Conservation (phyloP, 805 yeast species). For the Starmerella apicola region DNA sequence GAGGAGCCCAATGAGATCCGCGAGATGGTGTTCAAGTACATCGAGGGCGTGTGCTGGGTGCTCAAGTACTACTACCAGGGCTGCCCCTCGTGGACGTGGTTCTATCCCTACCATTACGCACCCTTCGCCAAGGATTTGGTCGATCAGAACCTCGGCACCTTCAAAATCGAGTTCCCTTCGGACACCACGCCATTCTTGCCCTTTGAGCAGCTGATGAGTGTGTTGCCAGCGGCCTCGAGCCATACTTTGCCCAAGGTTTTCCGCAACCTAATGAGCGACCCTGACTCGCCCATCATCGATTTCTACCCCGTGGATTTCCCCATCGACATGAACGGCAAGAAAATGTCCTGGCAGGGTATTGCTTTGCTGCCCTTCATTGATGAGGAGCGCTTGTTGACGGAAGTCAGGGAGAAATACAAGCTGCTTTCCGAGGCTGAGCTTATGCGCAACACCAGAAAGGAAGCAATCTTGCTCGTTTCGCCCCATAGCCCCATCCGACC, state of each 20-base stretch:
- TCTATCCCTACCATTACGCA: constrained; percentile 91
- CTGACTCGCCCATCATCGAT: constrained; percentile 74
- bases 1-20: constrained; percentile 42
- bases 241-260: constrained; percentile 65
- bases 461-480: constrained; percentile 60
- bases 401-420: constrained; percentile 53
- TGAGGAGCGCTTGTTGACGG: constrained; percentile 55
- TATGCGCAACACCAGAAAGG: constrained; percentile 56
- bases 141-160: constrained; percentile 30
- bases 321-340: constrained; percentile 87
- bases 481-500: constrained; percentile 42
- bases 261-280: constrained; percentile 80
- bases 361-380: constrained; percentile 88
- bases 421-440: constrained; percentile 59
- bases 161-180: constrained; percentile 44
- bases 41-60: constrained; percentile 97
- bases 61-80: constrained; percentile 89
- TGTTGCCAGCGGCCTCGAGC: constrained; percentile 83
- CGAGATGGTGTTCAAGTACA: constrained; percentile 56
- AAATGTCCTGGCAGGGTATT: constrained; percentile 96
- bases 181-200: constrained; percentile 80
- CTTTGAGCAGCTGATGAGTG: constrained; percentile 94
- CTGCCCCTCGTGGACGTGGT: constrained; percentile 98
- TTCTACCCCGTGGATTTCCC: constrained; percentile 85
- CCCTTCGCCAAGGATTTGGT: constrained; percentile 89